Base-by-base conservation (phyloP, 768 basidiomycete genomes). In the Termitomyces sp. region DNA sequence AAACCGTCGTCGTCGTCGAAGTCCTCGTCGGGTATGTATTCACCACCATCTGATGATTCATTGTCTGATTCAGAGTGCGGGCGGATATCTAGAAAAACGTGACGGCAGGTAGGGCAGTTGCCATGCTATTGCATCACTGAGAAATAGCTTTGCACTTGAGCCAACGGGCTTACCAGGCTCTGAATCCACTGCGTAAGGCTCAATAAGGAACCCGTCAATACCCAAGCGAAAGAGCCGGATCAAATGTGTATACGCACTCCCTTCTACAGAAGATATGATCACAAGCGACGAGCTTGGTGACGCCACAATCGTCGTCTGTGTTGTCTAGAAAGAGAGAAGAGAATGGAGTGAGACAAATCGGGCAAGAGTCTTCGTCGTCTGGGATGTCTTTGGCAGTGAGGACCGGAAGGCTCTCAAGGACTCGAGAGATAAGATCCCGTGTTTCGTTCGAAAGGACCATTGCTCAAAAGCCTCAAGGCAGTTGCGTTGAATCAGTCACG, bases 181-280 rank as follows among this genome's bases (percentile, higher is more conserved):
- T 71, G 71, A 59, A 90, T 85, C 87, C 87, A 90, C 65, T 86
- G 80, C n/a, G 74, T 69, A 37, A 90, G 69, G 65, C 87, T 88
- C 49, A 9, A 55, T 29, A 44, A n/a, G 32, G 41, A 42, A 44
- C 13, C 20, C n/a, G 20, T 56, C 42, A 59, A 61, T 42, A 27
- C 55, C 36, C 22, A 39, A 20, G 42, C 27, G 29, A 20, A 16
- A 37, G 18, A n/a, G 36, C 3, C 56, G 31, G 26, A 50, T 2
- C 3, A n/a, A 50, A 10, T 6, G 1, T 18, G 0, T 29, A 20
- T 6, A 62, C 65, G 49, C 65, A 88, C 87, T 88, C 87, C 64
- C 79, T 76, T 46, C 77, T 72, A 64, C 87, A 90, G 66, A 90
- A 88, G 7, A 85, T 65, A 69, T 90, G 88, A 0, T 84, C 82